These are phyloP conservation scores for Pulicaria dysenterica DNA, from an alignment of 129 eudicot genomes.

Conservation along the genomic window DNA sequence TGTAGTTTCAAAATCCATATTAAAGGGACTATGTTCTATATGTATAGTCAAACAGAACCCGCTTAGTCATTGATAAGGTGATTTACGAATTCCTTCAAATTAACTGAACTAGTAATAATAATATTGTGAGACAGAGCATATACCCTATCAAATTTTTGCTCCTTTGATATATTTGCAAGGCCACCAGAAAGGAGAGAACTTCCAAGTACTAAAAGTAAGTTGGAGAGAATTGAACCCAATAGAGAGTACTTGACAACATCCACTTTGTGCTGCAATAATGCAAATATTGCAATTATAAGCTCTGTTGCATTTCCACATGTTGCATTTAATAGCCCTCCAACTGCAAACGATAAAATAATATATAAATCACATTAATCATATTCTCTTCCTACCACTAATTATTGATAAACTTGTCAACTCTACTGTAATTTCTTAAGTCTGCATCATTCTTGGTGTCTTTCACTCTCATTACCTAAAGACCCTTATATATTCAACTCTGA, in stretches of 20 bases:
- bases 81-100: neutral
- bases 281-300: constrained; percentile 78
- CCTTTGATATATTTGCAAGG: constrained; percentile 59
- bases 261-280: constrained; percentile 68
- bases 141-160: constrained; percentile 82
- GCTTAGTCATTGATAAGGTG: neutral
- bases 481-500: neutral
- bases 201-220: constrained; percentile 92
- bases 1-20: no score
- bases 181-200: constrained; percentile 84
- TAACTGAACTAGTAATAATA: neutral
- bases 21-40: no score
- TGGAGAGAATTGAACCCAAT: constrained; percentile 85
- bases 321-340: constrained; percentile 94
- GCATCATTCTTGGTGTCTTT: neutral
- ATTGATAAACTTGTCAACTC: neutral
- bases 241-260: constrained; percentile 88
- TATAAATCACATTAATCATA: neutral
- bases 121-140: neutral
- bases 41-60: no score
- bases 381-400: neutral
- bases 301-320: constrained; percentile 99
- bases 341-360: constrained; percentile 35
- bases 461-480: neutral
- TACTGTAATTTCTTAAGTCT: neutral